Percentiles rank a stretch among this genome's conserved stretches.
These are phyloP conservation scores for Pleurostoma richardsiae DNA, from an alignment of 2,329 filamentous ascomycete genomes.

Conservation along the genomic window DNA sequence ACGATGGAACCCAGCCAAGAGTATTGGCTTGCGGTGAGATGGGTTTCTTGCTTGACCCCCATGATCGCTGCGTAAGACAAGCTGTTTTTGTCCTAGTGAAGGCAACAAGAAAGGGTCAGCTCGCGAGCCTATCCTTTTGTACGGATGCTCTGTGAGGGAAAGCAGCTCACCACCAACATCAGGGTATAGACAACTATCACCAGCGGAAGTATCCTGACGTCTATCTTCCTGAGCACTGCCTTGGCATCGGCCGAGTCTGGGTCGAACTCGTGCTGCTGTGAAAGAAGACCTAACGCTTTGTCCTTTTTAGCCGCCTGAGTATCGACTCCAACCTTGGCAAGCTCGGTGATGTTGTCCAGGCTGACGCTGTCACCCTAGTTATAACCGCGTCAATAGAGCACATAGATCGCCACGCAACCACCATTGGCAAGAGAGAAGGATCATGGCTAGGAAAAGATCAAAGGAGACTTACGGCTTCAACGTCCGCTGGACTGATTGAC, in stretches of 20 bases:
- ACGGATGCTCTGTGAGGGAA: too few species aligned
- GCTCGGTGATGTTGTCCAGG: neutral
- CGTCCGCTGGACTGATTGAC: too few species aligned
- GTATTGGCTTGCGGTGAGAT: conserved; percentile 2
- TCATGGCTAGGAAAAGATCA: too few species aligned
- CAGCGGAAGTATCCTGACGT: conserved; percentile 7
- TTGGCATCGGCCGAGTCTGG: conserved; percentile 6
- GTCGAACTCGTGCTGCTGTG: conserved; percentile 2
- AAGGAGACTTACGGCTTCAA: too few species aligned
- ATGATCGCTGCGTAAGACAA: conserved; percentile 1
- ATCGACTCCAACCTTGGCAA: neutral
- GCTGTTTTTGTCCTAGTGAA: neutral
- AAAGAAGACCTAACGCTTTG: neutral
- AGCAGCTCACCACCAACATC: conserved; percentile 1
- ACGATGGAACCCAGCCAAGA: conserved; percentile 2
- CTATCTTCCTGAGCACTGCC: conserved; percentile 8
- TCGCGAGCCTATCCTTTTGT: too few species aligned
- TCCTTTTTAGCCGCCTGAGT: neutral
- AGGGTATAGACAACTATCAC: conserved; percentile 5
- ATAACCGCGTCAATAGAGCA: too few species aligned
- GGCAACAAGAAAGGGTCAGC: too few species aligned
- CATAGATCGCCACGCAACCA: too few species aligned
- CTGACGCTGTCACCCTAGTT: neutral
- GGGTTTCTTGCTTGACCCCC: conserved; percentile 1
- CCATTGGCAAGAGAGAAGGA: too few species aligned